A percentile compares a stretch with the other conserved stretches of the same genome.
These are phyloP conservation scores for Microdochium trichocladiopsis DNA, from an alignment of 2,329 filamentous ascomycete genomes.

Conservation along the genomic window DNA sequence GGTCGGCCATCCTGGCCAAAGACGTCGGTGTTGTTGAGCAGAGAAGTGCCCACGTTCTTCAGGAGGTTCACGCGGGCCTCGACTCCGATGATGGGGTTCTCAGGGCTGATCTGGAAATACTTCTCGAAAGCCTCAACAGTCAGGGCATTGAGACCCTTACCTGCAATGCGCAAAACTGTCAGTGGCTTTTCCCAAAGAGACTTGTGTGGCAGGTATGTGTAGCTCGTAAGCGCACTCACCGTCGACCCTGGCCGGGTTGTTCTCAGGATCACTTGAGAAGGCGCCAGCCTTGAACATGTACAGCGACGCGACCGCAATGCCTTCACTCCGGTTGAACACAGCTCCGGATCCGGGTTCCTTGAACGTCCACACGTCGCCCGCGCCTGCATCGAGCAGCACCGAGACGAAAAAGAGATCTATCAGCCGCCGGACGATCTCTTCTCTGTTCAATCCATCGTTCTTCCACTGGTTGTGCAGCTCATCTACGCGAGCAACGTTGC, in stretches of 20 bases:
- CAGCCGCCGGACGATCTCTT: slow-evolving; percentile 43
- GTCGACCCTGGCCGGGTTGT: slow-evolving; percentile 70
- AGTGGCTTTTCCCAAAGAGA: too few species aligned
- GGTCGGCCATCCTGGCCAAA: slow-evolving; percentile 36
- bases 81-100: slow-evolving; percentile 38
- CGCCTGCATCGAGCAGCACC: slow-evolving; percentile 49
- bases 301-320: slow-evolving; percentile 55
- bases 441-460: slow-evolving; percentile 24
- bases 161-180: too few species aligned
- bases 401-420: slow-evolving; percentile 57
- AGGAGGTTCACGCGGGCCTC: slow-evolving; percentile 32
- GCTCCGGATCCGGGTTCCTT: slow-evolving; percentile 48
- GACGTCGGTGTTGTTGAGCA: slow-evolving; percentile 26
- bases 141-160: slow-evolving; percentile 24
- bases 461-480: slow-evolving; percentile 38
- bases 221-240: too few species aligned
- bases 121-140: slow-evolving; percentile 22
- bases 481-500: slow-evolving; percentile 40
- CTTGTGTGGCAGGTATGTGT: too few species aligned
- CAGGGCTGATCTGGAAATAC: slow-evolving; percentile 34
- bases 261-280: slow-evolving; percentile 60
- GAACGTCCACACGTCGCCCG: slow-evolving; percentile 41
- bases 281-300: slow-evolving; percentile 54
- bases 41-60: slow-evolving; percentile 31
- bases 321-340: slow-evolving; percentile 78